Evolutionary conservation across 371 early-diverging fungal genomes (phyloP).

Genomic region (Mortierella sp.): DNA sequence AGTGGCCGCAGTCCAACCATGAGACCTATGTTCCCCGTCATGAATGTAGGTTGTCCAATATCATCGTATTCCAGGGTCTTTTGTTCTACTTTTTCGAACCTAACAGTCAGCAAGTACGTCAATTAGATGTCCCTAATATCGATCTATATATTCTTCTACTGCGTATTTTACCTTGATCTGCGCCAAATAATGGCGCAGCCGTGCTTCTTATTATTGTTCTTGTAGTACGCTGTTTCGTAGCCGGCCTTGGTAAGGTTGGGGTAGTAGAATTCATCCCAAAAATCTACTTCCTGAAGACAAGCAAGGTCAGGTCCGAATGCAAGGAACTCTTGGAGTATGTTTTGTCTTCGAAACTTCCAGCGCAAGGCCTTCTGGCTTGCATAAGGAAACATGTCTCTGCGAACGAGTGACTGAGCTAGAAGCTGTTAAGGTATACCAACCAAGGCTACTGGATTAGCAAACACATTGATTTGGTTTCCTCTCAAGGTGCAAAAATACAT

Average conservation of each 20-base stretch:
- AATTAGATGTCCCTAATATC: not conserved
- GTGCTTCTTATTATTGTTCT: constrained; percentile 50
- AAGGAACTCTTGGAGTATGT: constrained; percentile 62
- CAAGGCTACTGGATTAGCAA: not conserved
- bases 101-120: not conserved
- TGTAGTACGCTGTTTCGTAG: constrained; percentile 44
- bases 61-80: constrained; percentile 64
- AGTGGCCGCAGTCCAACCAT: constrained; percentile 56
- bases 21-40: constrained; percentile 68
- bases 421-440: constrained; percentile 41
- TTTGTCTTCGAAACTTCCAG: constrained; percentile 52
- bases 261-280: constrained; percentile 52
- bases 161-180: constrained; percentile 25
- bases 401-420: constrained; percentile 66
- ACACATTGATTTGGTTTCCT: not conserved
- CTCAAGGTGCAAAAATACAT: not conserved
- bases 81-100: constrained; percentile 57
- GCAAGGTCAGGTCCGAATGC: constrained; percentile 64
- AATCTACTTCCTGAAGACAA: constrained; percentile 65
- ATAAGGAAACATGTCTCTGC: constrained; percentile 67
- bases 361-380: constrained; percentile 58
- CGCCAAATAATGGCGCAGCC: constrained; percentile 56
- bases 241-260: constrained; percentile 52
- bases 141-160: not conserved
- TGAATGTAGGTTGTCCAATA: constrained; percentile 59